Evolutionary conservation across 2,329 filamentous ascomycete genomes (phyloP).

Genomic region (Phoma sp.): DNA sequence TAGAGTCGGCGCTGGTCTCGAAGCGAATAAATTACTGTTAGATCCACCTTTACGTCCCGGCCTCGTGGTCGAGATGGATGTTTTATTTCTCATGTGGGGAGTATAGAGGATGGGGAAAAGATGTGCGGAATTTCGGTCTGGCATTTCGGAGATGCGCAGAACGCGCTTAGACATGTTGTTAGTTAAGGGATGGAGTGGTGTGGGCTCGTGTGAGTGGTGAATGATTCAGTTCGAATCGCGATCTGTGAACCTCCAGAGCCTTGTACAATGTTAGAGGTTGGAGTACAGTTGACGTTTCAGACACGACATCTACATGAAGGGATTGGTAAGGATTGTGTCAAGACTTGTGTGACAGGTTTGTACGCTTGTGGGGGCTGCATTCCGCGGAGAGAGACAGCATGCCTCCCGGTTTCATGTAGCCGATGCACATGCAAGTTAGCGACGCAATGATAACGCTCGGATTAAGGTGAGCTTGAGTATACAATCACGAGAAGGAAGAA

Average conservation of each 20-base stretch:
- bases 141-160: neutral
- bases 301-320: neutral
- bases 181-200: neutral
- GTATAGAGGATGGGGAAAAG: neutral
- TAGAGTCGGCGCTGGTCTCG: constrained; percentile 13
- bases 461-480: neutral
- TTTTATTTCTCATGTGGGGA: constrained; percentile 8
- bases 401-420: constrained; percentile 1
- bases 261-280: neutral
- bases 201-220: neutral
- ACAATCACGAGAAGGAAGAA: neutral
- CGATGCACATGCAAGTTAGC: neutral
- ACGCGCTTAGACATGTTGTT: neutral
- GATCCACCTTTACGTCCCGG: constrained; percentile 2
- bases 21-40: constrained; percentile 8
- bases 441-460: neutral
- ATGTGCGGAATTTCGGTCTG: constrained; percentile 12
- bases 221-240: neutral
- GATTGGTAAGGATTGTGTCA: neutral
- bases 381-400: constrained; percentile 1
- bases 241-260: neutral
- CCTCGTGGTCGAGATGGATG: constrained; percentile 11
- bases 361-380: constrained; percentile 4
- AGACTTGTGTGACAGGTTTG: neutral
- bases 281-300: constrained; percentile 1